Conservation (phyloP, 2,329 filamentous ascomycete species). For the Claviceps spartinae region DNA sequence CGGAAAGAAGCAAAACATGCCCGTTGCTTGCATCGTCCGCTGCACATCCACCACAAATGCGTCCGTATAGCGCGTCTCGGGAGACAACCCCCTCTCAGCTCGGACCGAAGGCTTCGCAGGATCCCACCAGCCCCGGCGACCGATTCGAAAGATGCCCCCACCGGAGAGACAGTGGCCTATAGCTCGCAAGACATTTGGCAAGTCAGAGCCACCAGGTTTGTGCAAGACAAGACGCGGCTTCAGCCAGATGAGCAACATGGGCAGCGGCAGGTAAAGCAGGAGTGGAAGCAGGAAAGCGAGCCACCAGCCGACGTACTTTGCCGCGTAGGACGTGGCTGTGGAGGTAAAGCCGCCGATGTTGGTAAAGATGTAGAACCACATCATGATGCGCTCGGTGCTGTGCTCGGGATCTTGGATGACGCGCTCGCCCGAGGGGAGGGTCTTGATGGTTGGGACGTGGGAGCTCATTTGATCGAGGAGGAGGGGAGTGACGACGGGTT, state of each 20-base stretch:
- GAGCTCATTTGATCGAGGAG: slow-evolving; percentile 52
- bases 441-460: slow-evolving; percentile 25
- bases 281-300: slow-evolving; percentile 30
- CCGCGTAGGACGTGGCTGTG: slow-evolving; percentile 37
- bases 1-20: slow-evolving; percentile 28
- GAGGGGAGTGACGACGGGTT: slow-evolving; percentile 56
- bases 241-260: slow-evolving; percentile 41
- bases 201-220: slow-evolving; percentile 52
- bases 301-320: slow-evolving; percentile 38
- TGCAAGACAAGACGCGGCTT: slow-evolving; percentile 42
- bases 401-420: slow-evolving; percentile 56
- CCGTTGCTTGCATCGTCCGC: slow-evolving; percentile 31
- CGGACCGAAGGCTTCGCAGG: slow-evolving; percentile 42
- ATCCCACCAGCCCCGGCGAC: slow-evolving; percentile 43
- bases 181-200: slow-evolving; percentile 45
- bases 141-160: slow-evolving; percentile 35
- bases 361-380: slow-evolving; percentile 46
- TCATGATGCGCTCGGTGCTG: slow-evolving; percentile 51
- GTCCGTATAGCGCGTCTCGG: slow-evolving; percentile 46
- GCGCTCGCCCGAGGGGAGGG: slow-evolving; percentile 40
- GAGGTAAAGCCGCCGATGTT: slow-evolving; percentile 40
- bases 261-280: slow-evolving; percentile 45
- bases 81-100: slow-evolving; percentile 24
- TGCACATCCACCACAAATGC: slow-evolving; percentile 53
- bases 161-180: slow-evolving; percentile 39